These are phyloP conservation scores for Kodamaea suecica DNA, from an alignment of 1,139 yeast genomes.

Conservation along the genomic window DNA sequence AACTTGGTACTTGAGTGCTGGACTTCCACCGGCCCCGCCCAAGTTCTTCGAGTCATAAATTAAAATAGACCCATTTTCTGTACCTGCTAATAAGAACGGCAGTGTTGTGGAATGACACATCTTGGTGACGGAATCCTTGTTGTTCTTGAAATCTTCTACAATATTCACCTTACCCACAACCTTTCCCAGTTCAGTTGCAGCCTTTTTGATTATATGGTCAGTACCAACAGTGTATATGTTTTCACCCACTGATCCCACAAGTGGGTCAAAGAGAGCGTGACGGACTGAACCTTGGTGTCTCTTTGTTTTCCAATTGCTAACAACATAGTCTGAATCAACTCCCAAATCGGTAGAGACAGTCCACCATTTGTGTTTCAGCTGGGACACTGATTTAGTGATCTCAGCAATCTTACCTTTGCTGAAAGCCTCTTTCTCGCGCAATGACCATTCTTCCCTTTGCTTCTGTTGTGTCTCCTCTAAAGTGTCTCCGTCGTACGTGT, in stretches of 20 bases:
- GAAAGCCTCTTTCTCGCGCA: conserved; percentile 26
- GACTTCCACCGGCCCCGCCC: conserved; percentile 21
- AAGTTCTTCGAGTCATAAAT: conserved; percentile 58
- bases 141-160: conserved; percentile 22
- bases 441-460: conserved; percentile 20
- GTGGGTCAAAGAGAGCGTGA: conserved; percentile 62
- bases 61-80: conserved; percentile 67
- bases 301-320: conserved; percentile 74
- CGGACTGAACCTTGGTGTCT: conserved; percentile 91
- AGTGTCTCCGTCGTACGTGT: conserved; percentile 48
- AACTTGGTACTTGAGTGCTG: conserved; percentile 40
- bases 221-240: conserved; percentile 68
- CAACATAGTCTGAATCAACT: conserved; percentile 28
- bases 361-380: conserved; percentile 50
- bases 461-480: conserved; percentile 34
- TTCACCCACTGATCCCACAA: conserved; percentile 47
- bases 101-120: conserved; percentile 63
- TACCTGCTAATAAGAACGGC: conserved; percentile 68
- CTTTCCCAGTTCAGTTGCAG: conserved; percentile 69
- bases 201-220: conserved; percentile 76
- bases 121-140: conserved; percentile 51
- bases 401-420: conserved; percentile 26
- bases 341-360: conserved; percentile 37
- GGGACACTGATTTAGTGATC: conserved; percentile 34
- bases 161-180: conserved; percentile 56